Conservation (phyloP, 805 yeast species). For the Cyberlindnera veronae region DNA sequence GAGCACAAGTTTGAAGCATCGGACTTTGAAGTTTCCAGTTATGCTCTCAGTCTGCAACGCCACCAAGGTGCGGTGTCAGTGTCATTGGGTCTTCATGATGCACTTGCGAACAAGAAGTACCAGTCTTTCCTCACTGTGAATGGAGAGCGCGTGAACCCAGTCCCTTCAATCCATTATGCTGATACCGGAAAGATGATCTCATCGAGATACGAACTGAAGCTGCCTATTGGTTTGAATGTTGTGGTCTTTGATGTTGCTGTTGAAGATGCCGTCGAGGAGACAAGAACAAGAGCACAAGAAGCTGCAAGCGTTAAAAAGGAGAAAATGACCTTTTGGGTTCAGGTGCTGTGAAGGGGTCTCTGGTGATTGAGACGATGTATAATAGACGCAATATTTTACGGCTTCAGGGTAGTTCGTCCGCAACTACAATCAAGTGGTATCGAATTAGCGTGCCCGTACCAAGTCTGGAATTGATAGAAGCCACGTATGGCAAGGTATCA, state of each 20-base stretch:
- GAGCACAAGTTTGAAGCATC: constrained; percentile 37
- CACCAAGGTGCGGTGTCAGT: constrained; percentile 45
- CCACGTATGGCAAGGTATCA: background rate
- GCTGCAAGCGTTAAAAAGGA: constrained; percentile 25
- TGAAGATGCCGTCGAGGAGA: constrained; percentile 26
- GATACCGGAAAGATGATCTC: constrained; percentile 26
- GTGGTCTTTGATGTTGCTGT: constrained; percentile 38
- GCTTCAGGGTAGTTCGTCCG: no score
- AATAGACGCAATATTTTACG: background rate
- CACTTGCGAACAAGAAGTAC: constrained; percentile 37
- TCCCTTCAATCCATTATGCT: constrained; percentile 40
- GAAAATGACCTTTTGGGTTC: constrained; percentile 38
- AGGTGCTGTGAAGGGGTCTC: constrained; percentile 24
- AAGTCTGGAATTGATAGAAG: no score
- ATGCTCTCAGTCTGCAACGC: constrained; percentile 44
- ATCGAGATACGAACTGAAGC: constrained; percentile 42
- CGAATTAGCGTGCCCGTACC: no score
- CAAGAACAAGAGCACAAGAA: constrained; percentile 17
- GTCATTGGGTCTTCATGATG: constrained; percentile 40
- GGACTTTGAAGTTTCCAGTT: constrained; percentile 34
- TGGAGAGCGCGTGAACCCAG: constrained; percentile 42
- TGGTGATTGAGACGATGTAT: background rate
- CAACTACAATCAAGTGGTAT: no score
- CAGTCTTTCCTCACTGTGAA: constrained; percentile 38
- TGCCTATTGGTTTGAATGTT: constrained; percentile 45